Evolutionary conservation across 2,329 filamentous ascomycete species (phyloP).

Genomic region (Exophiala phaeomuriformis): DNA sequence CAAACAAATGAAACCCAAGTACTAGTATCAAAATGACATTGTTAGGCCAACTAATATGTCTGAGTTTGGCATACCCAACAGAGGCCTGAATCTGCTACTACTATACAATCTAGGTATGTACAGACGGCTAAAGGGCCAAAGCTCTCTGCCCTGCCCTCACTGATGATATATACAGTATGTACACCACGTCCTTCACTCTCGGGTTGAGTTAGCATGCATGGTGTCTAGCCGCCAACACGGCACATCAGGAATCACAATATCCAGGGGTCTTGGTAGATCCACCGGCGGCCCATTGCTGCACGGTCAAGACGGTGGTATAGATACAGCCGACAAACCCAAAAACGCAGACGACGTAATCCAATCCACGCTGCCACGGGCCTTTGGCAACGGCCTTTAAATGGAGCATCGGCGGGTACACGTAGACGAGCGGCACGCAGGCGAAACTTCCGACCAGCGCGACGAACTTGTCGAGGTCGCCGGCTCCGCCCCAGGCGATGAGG

Average conservation of each 20-base stretch:
- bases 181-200: too few species aligned
- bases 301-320: constrained; percentile 81
- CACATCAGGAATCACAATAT: constrained; percentile 50
- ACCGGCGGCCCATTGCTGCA: constrained; percentile 74
- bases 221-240: too few species aligned
- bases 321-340: constrained; percentile 83
- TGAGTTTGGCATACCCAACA: too few species aligned
- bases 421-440: constrained; percentile 92
- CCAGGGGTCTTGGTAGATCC: constrained; percentile 48
- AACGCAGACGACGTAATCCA: constrained; percentile 68
- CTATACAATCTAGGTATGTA: too few species aligned
- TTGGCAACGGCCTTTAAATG: constrained; percentile 76
- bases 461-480: constrained; percentile 92
- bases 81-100: too few species aligned
- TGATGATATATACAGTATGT: not conserved
- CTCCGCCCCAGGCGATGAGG: constrained; percentile 81
- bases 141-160: too few species aligned
- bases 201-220: too few species aligned
- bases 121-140: too few species aligned
- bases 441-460: constrained; percentile 94
- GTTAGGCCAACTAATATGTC: too few species aligned
- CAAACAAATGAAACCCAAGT: too few species aligned
- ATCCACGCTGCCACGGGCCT: constrained; percentile 57
- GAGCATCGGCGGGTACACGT: constrained; percentile 94
- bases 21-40: too few species aligned